Conservation (phyloP, 164 flowering plant genomes). For the Magnolia sinica region DNA sequence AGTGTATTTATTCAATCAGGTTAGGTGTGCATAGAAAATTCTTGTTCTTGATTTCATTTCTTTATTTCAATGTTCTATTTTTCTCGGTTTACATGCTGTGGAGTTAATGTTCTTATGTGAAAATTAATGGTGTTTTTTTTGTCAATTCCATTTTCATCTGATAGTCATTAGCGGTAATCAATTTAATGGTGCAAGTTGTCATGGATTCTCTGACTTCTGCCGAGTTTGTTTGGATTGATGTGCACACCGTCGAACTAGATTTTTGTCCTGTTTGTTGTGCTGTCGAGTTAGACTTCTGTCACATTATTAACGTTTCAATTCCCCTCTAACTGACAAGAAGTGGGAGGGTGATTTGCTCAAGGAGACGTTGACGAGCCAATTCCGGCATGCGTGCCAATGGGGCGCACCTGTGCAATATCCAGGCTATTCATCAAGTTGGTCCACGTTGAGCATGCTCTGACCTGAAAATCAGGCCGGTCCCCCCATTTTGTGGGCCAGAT, state of each 20-base stretch:
- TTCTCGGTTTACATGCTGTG: not conserved
- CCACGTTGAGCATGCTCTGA: no score
- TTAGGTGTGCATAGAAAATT: not conserved
- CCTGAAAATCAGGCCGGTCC: no score
- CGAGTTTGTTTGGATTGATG: not conserved
- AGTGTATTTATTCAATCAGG: not conserved
- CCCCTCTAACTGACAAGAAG: not conserved
- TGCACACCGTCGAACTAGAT: not conserved
- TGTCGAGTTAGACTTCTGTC: not conserved
- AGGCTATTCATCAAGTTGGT: no score
- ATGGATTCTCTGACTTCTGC: not conserved
- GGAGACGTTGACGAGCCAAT: not conserved
- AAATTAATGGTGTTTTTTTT: not conserved
- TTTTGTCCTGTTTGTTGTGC: not conserved
- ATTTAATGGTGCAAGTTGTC: not conserved
- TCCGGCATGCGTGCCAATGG: not conserved
- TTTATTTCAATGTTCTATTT: not conserved
- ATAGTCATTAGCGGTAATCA: not conserved
- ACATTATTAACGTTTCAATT: no score
- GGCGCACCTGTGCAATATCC: not conserved
- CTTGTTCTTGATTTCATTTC: no score
- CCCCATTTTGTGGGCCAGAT: no score
- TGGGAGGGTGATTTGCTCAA: not conserved
- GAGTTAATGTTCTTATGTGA: not conserved
- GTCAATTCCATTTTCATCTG: not conserved